Evolutionary conservation across 2,329 filamentous ascomycete genomes (phyloP).

Genomic region (Pseudogymnoascus pannorum): DNA sequence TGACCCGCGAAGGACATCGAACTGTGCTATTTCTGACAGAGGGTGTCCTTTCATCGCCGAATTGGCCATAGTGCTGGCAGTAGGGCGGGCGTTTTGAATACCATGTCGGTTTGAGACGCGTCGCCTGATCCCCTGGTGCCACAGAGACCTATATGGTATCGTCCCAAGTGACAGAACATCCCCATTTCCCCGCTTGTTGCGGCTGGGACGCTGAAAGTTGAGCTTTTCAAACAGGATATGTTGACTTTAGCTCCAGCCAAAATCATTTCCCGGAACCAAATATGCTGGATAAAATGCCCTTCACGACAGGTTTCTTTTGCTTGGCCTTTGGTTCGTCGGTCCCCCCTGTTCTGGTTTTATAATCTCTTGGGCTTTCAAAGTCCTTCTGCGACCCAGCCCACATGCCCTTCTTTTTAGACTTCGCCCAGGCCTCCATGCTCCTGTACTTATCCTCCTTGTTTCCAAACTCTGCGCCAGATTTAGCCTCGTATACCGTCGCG

Average conservation of each 20-base stretch:
- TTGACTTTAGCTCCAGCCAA: background rate
- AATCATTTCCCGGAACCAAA: background rate
- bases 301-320: slow-evolving; percentile 26
- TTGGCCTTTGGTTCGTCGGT: slow-evolving; percentile 26
- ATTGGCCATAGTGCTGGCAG: background rate
- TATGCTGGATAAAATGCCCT: slow-evolving; percentile 10
- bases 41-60: background rate
- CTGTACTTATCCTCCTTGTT: slow-evolving; percentile 58
- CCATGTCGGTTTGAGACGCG: too few relatives aligned
- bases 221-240: background rate
- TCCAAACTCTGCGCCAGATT: slow-evolving; percentile 83
- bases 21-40: background rate
- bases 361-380: slow-evolving; percentile 80
- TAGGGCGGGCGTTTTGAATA: background rate
- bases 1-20: background rate
- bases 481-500: slow-evolving; percentile 91
- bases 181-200: background rate
- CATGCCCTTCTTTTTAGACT: slow-evolving; percentile 58
- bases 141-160: background rate
- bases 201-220: background rate
- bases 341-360: slow-evolving; percentile 55
- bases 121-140: background rate
- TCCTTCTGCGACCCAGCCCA: slow-evolving; percentile 60
- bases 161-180: background rate
- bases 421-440: slow-evolving; percentile 59